phyloP scores from a whole-genome alignment of 1,139 yeast genomes.

The Taphrina communis region DNA sequence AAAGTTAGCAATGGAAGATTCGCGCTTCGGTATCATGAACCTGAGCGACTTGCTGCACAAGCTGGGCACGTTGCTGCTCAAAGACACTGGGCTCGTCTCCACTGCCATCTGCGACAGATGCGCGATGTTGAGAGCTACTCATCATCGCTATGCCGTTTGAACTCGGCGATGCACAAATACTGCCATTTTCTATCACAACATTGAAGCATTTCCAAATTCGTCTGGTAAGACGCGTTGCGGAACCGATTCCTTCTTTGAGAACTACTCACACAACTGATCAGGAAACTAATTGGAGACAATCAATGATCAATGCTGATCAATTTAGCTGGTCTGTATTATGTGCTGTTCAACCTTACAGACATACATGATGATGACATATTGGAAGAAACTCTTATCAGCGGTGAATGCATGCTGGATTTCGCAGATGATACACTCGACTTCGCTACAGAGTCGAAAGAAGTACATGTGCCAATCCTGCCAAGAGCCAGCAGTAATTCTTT shows the following conservation, averaged over 20 bases:
- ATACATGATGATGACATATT: no score
- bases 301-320: background rate
- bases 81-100: constrained; percentile 9
- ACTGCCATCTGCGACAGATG: constrained; percentile 10
- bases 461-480: no score
- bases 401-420: no score
- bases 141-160: background rate
- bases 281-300: background rate
- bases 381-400: no score
- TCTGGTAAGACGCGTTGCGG: constrained; percentile 13
- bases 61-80: constrained; percentile 25
- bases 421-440: no score
- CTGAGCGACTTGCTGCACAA: constrained; percentile 28
- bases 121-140: constrained; percentile 17
- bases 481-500: no score
- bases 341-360: no score
- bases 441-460: no score
- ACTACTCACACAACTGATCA: background rate
- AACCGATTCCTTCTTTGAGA: background rate
- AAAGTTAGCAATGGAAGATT: no score
- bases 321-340: background rate
- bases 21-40: background rate
- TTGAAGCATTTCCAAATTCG: background rate
- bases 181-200: background rate
- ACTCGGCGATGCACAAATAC: background rate